phyloP scores from a whole-genome alignment of 306 rosid genomes.

The Coriaria nepalensis region DNA sequence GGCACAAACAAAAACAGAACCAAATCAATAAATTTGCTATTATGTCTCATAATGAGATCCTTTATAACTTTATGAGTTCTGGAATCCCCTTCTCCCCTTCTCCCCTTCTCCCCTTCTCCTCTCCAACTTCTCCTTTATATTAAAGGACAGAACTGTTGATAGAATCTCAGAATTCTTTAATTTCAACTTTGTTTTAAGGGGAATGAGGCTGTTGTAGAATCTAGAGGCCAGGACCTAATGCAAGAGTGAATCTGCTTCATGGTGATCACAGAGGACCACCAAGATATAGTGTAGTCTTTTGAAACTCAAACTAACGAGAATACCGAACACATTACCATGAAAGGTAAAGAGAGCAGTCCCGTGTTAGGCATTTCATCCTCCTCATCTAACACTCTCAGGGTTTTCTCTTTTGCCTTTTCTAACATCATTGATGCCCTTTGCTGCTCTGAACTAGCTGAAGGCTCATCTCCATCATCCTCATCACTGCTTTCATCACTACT shows the following conservation, averaged over 20 bases:
- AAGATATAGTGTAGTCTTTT: background rate
- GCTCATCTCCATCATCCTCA: slow-evolving; percentile 43
- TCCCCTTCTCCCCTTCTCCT: no score
- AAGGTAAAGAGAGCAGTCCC: slow-evolving; percentile 74
- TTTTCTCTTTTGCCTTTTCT: slow-evolving; percentile 62
- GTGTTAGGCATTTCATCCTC: slow-evolving; percentile 61
- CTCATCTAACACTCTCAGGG: slow-evolving; percentile 43
- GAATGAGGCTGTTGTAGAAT: no score
- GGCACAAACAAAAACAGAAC: slow-evolving; percentile 5
- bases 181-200: no score
- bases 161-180: no score
- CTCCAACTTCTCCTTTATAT: no score
- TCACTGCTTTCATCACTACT: slow-evolving; percentile 48
- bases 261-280: slow-evolving; percentile 1
- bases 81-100: no score
- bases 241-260: background rate
- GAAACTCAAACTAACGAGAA: slow-evolving; percentile 8
- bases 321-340: slow-evolving; percentile 51
- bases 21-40: background rate
- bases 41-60: no score
- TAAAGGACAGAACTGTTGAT: no score
- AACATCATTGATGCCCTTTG: slow-evolving; percentile 42
- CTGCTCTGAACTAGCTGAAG: slow-evolving; percentile 33
- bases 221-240: no score
- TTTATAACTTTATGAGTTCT: no score